Evolutionary conservation across 805 yeast genomes (phyloP), one percentile per base, ranked within the genome.

Genomic region (Ogataea zsoltii): DNA sequence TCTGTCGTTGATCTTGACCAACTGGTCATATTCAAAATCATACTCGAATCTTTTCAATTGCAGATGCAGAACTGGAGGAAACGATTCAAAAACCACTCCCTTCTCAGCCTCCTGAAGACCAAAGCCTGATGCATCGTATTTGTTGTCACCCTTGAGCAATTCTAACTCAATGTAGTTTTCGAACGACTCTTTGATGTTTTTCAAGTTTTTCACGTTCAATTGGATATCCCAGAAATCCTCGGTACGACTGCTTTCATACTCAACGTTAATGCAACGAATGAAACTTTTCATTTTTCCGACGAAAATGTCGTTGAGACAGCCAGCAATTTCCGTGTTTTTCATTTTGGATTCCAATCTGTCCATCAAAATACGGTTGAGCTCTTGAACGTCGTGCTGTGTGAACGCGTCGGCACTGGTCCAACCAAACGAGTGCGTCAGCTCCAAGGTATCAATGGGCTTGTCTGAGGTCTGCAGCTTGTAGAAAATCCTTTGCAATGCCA

Each of bases 141-240:
- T 94, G 64, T 94, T 94, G 60, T 94, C 99, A 26, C 98, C 99
- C 46, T 86, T 85, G 63, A 94, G 74, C 65, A 88, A 74, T 68
- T 94, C 99, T 25, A 84, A 83, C 54, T 89, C 95, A 44, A 91
- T 81, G 63, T 94, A 94, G 62, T 90, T 88, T 41, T 80, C 77
- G 66, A 94, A 94, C 0, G 97, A 83, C 42, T 82, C 83, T 44
- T 79, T 71, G 38, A 94, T 74, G 57, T 83, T 81, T 42, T 72
- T 74, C 72, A 90, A 75, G 29, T 90, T 85, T 61, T 88, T 89
- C 18, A 94, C 99, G 59, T 94, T 94, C 49, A 94, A 72, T 66
- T 94, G 99, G 50, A 94, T 87, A 71, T 94, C 99, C 99, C 99
- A 94, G 61, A 87, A 94, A 61, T 94, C 98, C 65, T 94, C 99